These are phyloP conservation scores for Metschnikowia reukaufii DNA, from an alignment of 805 yeast genomes.

Conservation along the genomic window DNA sequence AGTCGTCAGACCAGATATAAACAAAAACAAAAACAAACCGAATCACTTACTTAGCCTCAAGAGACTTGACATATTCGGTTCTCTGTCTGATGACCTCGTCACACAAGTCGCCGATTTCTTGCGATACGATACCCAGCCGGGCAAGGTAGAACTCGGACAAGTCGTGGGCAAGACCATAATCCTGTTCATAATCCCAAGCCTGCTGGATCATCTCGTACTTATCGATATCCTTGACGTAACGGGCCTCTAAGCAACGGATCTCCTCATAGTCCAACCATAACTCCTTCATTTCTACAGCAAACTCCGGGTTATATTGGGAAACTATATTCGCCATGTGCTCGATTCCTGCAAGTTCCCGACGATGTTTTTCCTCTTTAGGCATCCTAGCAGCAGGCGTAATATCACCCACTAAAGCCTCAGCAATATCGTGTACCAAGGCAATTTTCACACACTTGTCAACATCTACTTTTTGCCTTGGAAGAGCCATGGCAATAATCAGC, in stretches of 20 bases:
- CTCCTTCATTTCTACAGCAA: conserved; percentile 63
- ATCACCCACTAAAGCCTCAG: conserved; percentile 93
- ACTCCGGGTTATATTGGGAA: conserved; percentile 59
- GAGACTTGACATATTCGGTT: conserved; percentile 13
- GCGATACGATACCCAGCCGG: conserved; percentile 60
- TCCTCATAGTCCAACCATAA: conserved; percentile 91
- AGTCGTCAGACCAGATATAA: no score
- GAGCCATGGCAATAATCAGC: conserved; percentile 76
- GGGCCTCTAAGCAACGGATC: conserved; percentile 76
- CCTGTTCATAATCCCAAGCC: conserved; percentile 80
- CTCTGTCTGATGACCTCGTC: conserved; percentile 39
- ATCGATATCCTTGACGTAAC: conserved; percentile 90
- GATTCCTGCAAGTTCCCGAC: conserved; percentile 75
- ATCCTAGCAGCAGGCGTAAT: conserved; percentile 76
- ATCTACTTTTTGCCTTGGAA: conserved; percentile 55
- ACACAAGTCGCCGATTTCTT: conserved; percentile 69
- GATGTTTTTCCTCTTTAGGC: conserved; percentile 76
- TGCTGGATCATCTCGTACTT: conserved; percentile 84
- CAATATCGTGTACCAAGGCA: conserved; percentile 89
- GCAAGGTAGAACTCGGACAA: conserved; percentile 72
- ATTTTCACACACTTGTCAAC: conserved; percentile 75
- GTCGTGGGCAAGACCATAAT: conserved; percentile 53
- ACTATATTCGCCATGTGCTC: conserved; percentile 61
- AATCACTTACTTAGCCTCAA: neutral
- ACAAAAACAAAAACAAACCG: neutral